Percentiles rank a stretch among this genome's conserved stretches.
Evolutionary conservation across 176 grass and related monocot genomes (phyloP).

Genomic region (Tuctoria greenei): DNA sequence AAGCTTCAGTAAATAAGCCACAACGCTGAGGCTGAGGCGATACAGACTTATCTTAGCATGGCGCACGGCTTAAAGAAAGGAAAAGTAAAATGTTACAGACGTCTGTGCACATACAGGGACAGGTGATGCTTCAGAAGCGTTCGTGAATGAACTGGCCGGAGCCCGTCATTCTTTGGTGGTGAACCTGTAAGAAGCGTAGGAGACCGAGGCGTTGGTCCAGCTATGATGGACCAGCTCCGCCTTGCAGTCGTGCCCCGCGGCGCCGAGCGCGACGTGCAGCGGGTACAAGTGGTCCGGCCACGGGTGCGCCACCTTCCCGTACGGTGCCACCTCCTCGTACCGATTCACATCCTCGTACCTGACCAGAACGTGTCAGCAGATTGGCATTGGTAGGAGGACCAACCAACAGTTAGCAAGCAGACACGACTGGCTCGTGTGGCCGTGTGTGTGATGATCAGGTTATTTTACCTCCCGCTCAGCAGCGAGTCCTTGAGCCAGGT

Average conservation of each 20-base stretch:
- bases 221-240: constrained; percentile 69
- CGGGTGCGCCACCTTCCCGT: constrained; percentile 69
- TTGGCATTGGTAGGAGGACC: not conserved
- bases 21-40: not conserved
- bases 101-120: too few species aligned
- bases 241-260: constrained; percentile 59
- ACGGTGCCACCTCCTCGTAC: constrained; percentile 60
- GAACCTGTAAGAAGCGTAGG: constrained; percentile 71
- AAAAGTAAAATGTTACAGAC: not conserved
- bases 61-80: not conserved
- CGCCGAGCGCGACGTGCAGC: constrained; percentile 86
- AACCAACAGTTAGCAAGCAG: not conserved
- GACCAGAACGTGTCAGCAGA: not conserved
- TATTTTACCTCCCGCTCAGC: constrained; percentile 51
- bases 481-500: constrained; percentile 76
- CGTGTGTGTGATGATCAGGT: not conserved
- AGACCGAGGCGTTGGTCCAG: constrained; percentile 60
- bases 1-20: not conserved
- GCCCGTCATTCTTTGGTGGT: constrained; percentile 32
- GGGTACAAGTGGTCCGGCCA: constrained; percentile 85
- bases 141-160: not conserved
- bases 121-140: not conserved
- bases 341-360: constrained; percentile 74
- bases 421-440: not conserved
- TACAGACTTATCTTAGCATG: not conserved